A percentile compares a stretch with the other conserved stretches of the same genome.
Conservation (phyloP, 768 basidiomycete species). For the Boletellus ananiceps region DNA sequence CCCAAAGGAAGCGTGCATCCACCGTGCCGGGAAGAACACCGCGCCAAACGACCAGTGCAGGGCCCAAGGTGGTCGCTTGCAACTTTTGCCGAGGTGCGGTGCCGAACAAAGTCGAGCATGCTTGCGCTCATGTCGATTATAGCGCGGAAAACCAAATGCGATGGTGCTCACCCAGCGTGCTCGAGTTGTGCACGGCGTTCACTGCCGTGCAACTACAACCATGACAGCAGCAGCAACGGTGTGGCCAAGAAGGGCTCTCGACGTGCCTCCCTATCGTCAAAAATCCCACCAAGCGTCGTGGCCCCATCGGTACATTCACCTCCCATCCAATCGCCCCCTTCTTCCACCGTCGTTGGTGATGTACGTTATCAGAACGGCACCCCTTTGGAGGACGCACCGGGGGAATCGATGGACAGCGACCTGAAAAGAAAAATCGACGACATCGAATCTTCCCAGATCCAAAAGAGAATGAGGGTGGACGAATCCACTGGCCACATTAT, state of each 20-base stretch:
- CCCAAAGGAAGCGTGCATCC: constrained; percentile 64
- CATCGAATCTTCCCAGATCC: constrained; percentile 45
- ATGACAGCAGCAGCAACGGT: constrained; percentile 43
- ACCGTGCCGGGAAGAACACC: constrained; percentile 61
- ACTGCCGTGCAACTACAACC: constrained; percentile 76
- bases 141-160: constrained; percentile 89
- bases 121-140: constrained; percentile 4
- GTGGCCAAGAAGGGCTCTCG: constrained; percentile 38
- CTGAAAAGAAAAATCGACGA: constrained; percentile 59
- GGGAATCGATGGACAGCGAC: constrained; percentile 49
- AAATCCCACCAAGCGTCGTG: constrained; percentile 20
- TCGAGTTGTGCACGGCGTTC: constrained; percentile 76
- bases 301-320: constrained; percentile 41
- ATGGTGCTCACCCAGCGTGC: constrained; percentile 81
- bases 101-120: constrained; percentile 2
- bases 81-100: constrained; percentile 81
- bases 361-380: constrained; percentile 32
- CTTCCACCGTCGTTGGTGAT: constrained; percentile 33
- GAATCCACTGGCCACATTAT: constrained; percentile 44
- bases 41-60: constrained; percentile 59
- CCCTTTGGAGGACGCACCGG: constrained; percentile 37
- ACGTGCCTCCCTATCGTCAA: constrained; percentile 52
- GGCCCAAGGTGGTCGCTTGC: constrained; percentile 84
- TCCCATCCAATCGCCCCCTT: constrained; percentile 54
- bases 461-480: constrained; percentile 74